Conservation (phyloP, 768 basidiomycete genomes). For the Boletellus sp. region DNA sequence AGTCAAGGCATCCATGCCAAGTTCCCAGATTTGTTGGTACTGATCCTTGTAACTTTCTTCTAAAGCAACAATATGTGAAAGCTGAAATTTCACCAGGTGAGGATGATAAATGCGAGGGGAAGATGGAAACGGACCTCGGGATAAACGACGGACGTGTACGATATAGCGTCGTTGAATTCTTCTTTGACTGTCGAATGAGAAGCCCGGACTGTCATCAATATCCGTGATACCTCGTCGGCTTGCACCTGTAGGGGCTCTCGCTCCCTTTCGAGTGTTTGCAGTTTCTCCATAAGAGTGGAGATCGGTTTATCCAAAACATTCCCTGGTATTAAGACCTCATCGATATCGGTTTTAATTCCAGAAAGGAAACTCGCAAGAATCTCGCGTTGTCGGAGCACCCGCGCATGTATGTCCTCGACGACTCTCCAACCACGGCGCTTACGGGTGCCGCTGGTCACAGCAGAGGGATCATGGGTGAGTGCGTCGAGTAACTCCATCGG, state of each 20-base stretch:
- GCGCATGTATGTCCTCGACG: slow-evolving; percentile 70
- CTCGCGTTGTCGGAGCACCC: slow-evolving; percentile 58
- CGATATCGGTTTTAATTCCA: slow-evolving; percentile 1
- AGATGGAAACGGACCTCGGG: slow-evolving; percentile 54
- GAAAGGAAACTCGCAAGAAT: slow-evolving; percentile 48
- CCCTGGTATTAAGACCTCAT: slow-evolving; percentile 19
- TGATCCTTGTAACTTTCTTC: slow-evolving; percentile 79
- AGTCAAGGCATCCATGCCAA: slow-evolving; percentile 75
- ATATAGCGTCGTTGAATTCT: slow-evolving; percentile 60
- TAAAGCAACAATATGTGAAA: slow-evolving; percentile 64
- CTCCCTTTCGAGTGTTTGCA: slow-evolving; percentile 49
- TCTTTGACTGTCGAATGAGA: slow-evolving; percentile 55
- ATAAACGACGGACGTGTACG: slow-evolving; percentile 71
- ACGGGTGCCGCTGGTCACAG: slow-evolving; percentile 65
- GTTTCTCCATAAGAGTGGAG: slow-evolving; percentile 41
- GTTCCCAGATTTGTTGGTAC: slow-evolving; percentile 78
- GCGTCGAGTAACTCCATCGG: slow-evolving; percentile 70
- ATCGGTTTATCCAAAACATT: slow-evolving; percentile 57
- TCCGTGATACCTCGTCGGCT: slow-evolving; percentile 46
- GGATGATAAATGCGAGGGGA: neutral
- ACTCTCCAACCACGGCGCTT: slow-evolving; percentile 62
- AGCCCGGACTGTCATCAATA: slow-evolving; percentile 51
- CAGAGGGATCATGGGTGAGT: slow-evolving; percentile 72
- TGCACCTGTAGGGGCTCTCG: slow-evolving; percentile 42
- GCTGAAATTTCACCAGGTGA: slow-evolving; percentile 35